Percentiles rank a stretch among this genome's conserved stretches.
These are phyloP conservation scores for Citrullus mucosospermus DNA, from an alignment of 306 rosid genomes.

Conservation along the genomic window DNA sequence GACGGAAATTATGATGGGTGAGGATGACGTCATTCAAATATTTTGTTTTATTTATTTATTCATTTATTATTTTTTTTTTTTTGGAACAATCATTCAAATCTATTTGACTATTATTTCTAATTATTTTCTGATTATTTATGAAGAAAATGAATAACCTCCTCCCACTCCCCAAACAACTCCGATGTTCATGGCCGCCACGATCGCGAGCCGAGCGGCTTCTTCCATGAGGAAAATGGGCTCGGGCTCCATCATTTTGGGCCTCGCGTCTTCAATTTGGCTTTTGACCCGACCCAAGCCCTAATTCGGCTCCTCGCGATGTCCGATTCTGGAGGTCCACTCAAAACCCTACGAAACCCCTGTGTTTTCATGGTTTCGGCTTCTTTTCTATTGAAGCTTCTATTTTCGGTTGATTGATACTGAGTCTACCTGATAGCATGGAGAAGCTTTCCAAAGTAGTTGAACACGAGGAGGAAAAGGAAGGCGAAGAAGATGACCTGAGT, in stretches of 20 bases:
- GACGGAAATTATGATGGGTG: not conserved
- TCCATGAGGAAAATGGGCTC: not conserved
- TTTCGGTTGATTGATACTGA: not conserved
- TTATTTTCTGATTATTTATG: not conserved
- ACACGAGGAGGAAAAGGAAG: constrained; percentile 17
- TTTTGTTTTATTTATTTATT: not conserved
- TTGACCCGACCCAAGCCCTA: not conserved
- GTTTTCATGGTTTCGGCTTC: not conserved
- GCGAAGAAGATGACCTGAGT: constrained; percentile 23
- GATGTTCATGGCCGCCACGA: not conserved
- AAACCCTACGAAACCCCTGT: not conserved
- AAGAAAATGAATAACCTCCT: not conserved
- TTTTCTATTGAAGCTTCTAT: not conserved
- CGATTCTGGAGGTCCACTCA: not conserved
- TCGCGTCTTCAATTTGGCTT: not conserved
- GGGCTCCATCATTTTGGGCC: not conserved
- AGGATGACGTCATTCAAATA: not conserved
- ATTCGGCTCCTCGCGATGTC: not conserved
- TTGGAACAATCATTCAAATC: not conserved
- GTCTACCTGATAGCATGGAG: not conserved
- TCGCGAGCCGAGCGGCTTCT: not conserved
- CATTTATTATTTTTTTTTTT: too few species aligned
- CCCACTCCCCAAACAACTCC: not conserved
- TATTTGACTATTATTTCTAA: not conserved
- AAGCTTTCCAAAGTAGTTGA: not conserved